A percentile compares a stretch with the other conserved stretches of the same genome.
phyloP scores from a whole-genome alignment of 2,329 filamentous ascomycete species.

The Diaporthe batatas region DNA sequence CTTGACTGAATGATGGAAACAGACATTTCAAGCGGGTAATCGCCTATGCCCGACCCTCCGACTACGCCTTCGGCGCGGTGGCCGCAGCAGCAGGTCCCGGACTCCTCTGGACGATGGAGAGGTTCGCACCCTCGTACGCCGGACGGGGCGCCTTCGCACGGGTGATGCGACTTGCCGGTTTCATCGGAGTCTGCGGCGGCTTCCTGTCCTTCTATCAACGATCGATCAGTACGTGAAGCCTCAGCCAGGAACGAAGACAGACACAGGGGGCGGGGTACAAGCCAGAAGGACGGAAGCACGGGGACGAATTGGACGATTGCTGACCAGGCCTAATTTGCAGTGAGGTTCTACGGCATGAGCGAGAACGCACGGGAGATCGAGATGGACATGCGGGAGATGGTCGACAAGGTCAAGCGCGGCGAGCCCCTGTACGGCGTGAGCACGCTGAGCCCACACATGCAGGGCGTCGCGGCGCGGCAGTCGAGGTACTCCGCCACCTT shows the following conservation, averaged over 20 bases:
- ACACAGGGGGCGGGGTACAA: neutral
- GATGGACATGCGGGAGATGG: slow-evolving; percentile 99
- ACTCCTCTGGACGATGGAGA: slow-evolving; percentile 84
- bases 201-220: slow-evolving; percentile 89
- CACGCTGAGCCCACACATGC: slow-evolving; percentile 85
- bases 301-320: slow-evolving; percentile 1
- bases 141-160: slow-evolving; percentile 85
- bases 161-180: slow-evolving; percentile 83
- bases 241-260: neutral
- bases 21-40: slow-evolving; percentile 94
- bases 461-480: slow-evolving; percentile 92
- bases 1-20: slow-evolving; percentile 38
- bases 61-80: slow-evolving; percentile 80
- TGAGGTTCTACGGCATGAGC: slow-evolving; percentile 94
- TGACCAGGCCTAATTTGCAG: slow-evolving; percentile 58
- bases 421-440: slow-evolving; percentile 90
- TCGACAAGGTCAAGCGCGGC: slow-evolving; percentile 92
- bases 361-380: slow-evolving; percentile 94
- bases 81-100: slow-evolving; percentile 80
- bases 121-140: slow-evolving; percentile 85
- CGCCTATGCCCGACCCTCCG: slow-evolving; percentile 85
- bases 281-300: neutral
- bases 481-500: slow-evolving; percentile 91
- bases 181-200: slow-evolving; percentile 80
- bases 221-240: slow-evolving; percentile 78